Evolutionary conservation across 371 early-diverging fungal species (phyloP).

Genomic region (Rhizomucor pusillus): DNA sequence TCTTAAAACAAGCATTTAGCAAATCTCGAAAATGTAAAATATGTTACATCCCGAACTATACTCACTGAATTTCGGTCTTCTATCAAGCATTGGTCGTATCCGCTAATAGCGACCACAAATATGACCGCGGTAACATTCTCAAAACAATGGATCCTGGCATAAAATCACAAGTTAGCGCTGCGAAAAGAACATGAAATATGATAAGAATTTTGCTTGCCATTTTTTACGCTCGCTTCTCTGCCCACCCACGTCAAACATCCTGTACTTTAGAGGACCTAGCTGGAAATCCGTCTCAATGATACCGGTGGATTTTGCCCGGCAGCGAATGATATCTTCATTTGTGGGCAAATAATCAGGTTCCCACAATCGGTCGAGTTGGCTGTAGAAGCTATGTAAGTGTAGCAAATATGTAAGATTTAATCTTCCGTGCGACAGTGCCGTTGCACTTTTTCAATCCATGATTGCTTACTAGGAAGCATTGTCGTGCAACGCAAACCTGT

Average conservation of each 20-base stretch:
- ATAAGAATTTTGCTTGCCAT: slow-evolving; percentile 46
- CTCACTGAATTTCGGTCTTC: slow-evolving; percentile 91
- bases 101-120: slow-evolving; percentile 90
- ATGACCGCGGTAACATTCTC: slow-evolving; percentile 93
- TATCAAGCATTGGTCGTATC: slow-evolving; percentile 91
- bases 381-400: slow-evolving; percentile 65
- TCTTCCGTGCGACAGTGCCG: not conserved
- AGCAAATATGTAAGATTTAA: not conserved
- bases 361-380: slow-evolving; percentile 78
- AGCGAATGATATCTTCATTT: slow-evolving; percentile 81
- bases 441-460: too few species aligned
- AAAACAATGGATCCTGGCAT: slow-evolving; percentile 79
- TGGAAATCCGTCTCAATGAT: slow-evolving; percentile 85
- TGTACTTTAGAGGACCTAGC: slow-evolving; percentile 76
- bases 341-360: slow-evolving; percentile 70
- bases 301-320: slow-evolving; percentile 84
- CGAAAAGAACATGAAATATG: not conserved
- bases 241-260: slow-evolving; percentile 94
- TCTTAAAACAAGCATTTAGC: too few species aligned
- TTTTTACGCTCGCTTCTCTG: slow-evolving; percentile 92
- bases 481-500: slow-evolving; percentile 85
- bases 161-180: not conserved
- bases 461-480: slow-evolving; percentile 68
- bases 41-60: too few species aligned
- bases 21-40: too few species aligned